These are phyloP conservation scores for Tricholoma sp. DNA, from an alignment of 768 basidiomycete genomes.

Conservation along the genomic window DNA sequence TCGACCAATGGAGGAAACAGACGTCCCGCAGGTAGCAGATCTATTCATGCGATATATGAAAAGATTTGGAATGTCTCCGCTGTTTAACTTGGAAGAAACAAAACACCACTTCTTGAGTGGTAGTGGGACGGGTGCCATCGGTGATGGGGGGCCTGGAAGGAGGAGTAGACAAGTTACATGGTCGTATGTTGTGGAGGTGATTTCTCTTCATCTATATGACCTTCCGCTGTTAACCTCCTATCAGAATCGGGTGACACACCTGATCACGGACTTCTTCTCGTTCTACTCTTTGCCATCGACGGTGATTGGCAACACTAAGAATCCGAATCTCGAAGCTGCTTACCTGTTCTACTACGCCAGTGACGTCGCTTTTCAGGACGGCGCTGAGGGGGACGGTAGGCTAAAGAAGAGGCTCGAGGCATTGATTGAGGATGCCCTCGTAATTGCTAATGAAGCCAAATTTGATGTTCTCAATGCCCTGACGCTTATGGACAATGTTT, in stretches of 20 bases:
- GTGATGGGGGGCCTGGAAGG: constrained; percentile 45
- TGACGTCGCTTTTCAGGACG: constrained; percentile 60
- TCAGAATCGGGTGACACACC: constrained; percentile 76
- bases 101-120: constrained; percentile 89
- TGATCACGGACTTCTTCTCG: constrained; percentile 93
- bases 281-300: constrained; percentile 97
- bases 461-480: constrained; percentile 98
- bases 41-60: constrained; percentile 77
- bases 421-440: constrained; percentile 75
- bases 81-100: constrained; percentile 73
- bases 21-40: constrained; percentile 64
- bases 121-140: constrained; percentile 51
- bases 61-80: constrained; percentile 78
- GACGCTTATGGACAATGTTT: constrained; percentile 90
- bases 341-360: constrained; percentile 97
- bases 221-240: background rate
- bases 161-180: constrained; percentile 86
- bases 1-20: constrained; percentile 83
- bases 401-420: constrained; percentile 67
- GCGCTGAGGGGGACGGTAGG: constrained; percentile 52
- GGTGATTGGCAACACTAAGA: constrained; percentile 71
- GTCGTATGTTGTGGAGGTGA: constrained; percentile 94
- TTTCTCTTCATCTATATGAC: background rate
- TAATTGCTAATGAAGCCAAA: constrained; percentile 74
- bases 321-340: constrained; percentile 80